Conservation (phyloP, 1,284 basidiomycete species). For the Lignosus rhinocerotis region DNA sequence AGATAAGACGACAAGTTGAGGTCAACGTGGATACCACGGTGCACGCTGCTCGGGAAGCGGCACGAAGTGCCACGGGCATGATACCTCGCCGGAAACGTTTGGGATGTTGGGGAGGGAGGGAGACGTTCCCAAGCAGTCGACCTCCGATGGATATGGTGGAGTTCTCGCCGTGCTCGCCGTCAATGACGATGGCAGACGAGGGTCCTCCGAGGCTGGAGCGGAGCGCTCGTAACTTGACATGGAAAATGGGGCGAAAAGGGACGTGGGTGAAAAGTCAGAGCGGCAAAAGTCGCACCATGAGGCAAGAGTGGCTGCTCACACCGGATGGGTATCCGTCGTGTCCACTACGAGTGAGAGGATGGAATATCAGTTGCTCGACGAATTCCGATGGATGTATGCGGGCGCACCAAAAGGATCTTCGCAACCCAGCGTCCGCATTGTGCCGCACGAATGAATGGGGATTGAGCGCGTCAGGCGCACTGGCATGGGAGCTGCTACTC, state of each 20-base stretch:
- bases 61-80: slow-evolving; percentile 15
- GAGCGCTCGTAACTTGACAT: slow-evolving; percentile 20
- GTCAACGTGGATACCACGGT: slow-evolving; percentile 19
- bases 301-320: slow-evolving; percentile 3
- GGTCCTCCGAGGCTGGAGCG: slow-evolving; percentile 21
- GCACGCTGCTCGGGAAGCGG: slow-evolving; percentile 19
- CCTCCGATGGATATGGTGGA: slow-evolving; percentile 4
- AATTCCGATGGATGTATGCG: slow-evolving; percentile 9
- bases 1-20: slow-evolving; percentile 8
- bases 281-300: slow-evolving; percentile 14
- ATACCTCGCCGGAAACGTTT: slow-evolving; percentile 5
- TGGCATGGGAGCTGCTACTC: not conserved
- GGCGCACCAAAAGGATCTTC: slow-evolving; percentile 19
- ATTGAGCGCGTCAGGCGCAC: not conserved
- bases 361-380: slow-evolving; percentile 9
- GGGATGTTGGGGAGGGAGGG: not conserved
- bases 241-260: slow-evolving; percentile 8
- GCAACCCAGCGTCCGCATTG: slow-evolving; percentile 13
- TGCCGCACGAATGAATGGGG: slow-evolving; percentile 8
- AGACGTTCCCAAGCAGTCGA: slow-evolving; percentile 12
- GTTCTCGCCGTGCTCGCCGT: slow-evolving; percentile 8
- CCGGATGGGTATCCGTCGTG: not conserved
- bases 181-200: slow-evolving; percentile 8
- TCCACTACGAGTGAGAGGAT: not conserved
- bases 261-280: slow-evolving; percentile 1